Evolutionary conservation across 2,329 filamentous ascomycete species (phyloP).

Genomic region (Colletotrichum karsti): DNA sequence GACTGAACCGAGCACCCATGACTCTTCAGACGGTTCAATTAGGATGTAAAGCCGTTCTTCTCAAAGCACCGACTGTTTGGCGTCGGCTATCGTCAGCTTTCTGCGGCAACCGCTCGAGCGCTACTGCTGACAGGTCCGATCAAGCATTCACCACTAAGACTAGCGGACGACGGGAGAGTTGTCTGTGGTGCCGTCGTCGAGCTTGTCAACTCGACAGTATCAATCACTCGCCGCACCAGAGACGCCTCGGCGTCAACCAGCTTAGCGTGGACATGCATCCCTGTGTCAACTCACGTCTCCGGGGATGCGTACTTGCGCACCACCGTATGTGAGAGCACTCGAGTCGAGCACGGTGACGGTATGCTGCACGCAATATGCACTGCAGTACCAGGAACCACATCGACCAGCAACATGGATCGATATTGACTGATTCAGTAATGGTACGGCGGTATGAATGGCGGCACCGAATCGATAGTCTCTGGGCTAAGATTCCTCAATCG

Average conservation of each 20-base stretch:
- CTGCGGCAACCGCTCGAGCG: background rate
- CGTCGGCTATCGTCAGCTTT: slow-evolving; percentile 1
- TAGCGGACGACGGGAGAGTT: background rate
- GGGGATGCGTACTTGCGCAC: background rate
- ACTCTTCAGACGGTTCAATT: slow-evolving; percentile 8
- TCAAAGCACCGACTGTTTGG: background rate
- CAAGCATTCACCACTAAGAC: background rate
- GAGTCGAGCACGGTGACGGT: slow-evolving; percentile 4
- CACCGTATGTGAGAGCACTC: background rate
- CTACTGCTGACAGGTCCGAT: slow-evolving; percentile 3
- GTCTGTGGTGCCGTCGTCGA: background rate
- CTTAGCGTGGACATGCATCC: background rate
- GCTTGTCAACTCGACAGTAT: background rate
- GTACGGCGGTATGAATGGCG: background rate
- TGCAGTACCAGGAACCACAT: background rate
- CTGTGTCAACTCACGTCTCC: slow-evolving; percentile 16
- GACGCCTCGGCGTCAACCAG: background rate
- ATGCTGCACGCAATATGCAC: background rate
- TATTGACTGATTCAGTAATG: slow-evolving; percentile 1
- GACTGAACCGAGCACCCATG: background rate
- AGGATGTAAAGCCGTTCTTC: slow-evolving; percentile 8
- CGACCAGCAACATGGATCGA: too few relatives aligned
- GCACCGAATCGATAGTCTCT: slow-evolving; percentile 12
- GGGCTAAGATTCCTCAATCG: background rate
- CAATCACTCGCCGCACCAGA: slow-evolving; percentile 16